These are phyloP conservation scores for Azolla pinnata DNA, from an alignment of 75 land plant species.

Conservation along the genomic window DNA sequence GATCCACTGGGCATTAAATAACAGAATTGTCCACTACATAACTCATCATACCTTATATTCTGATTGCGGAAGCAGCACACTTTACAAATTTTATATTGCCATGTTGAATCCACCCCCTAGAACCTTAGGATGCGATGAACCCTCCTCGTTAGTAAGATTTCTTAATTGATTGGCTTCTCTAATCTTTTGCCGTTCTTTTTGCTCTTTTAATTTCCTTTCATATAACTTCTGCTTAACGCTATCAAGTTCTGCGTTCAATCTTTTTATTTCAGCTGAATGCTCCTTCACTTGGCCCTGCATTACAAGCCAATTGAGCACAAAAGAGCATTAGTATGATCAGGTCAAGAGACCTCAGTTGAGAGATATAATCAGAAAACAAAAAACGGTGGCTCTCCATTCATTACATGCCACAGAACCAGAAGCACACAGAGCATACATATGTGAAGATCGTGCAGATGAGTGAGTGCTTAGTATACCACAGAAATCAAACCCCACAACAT, in stretches of 20 bases:
- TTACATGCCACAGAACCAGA: too few relatives aligned
- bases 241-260: conserved; percentile 13
- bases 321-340: neutral
- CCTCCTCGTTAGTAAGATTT: neutral
- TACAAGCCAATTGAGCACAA: neutral
- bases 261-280: conserved; percentile 7
- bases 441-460: too few relatives aligned
- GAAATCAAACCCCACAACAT: too few relatives aligned
- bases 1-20: too few relatives aligned
- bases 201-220: conserved; percentile 14
- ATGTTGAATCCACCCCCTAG: conserved; percentile 6
- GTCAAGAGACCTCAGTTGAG: neutral
- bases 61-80: too few relatives aligned
- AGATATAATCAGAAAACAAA: neutral
- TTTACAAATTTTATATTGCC: conserved; percentile 1
- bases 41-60: too few relatives aligned
- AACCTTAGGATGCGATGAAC: neutral
- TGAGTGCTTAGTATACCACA: too few relatives aligned
- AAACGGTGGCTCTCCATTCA: too few relatives aligned
- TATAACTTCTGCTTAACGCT: conserved; percentile 13
- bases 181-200: conserved; percentile 7
- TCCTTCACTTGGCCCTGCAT: conserved; percentile 14
- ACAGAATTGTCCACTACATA: too few relatives aligned
- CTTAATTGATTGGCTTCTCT: conserved; percentile 1
- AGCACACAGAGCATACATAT: too few relatives aligned